Percentiles rank a stretch among this genome's conserved stretches.
These are phyloP conservation scores for Aspergillus tubingensis DNA, from an alignment of 2,329 filamentous ascomycete genomes.

Conservation along the genomic window DNA sequence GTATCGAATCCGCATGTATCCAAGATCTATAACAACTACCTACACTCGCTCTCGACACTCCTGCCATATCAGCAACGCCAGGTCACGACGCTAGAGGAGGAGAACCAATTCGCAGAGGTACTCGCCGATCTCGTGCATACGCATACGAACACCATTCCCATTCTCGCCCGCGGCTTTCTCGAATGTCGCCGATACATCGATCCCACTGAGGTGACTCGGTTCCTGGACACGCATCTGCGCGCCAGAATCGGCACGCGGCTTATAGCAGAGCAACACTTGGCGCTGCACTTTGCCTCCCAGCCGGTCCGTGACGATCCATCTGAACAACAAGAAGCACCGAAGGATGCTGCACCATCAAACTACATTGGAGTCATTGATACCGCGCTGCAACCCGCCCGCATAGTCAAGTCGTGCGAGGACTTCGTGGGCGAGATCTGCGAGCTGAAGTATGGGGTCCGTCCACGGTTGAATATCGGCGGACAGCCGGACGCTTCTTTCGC, in stretches of 20 bases:
- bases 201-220: conserved; percentile 78
- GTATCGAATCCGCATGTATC: conserved; percentile 96
- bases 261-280: conserved; percentile 95
- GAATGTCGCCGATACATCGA: conserved; percentile 91
- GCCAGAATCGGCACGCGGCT: conserved; percentile 91
- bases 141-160: conserved; percentile 90
- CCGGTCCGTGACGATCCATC: conserved; percentile 63
- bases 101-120: conserved; percentile 86
- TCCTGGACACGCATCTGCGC: conserved; percentile 90
- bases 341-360: conserved; percentile 46
- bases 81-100: conserved; percentile 79
- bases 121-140: conserved; percentile 95
- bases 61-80: conserved; percentile 76
- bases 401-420: conserved; percentile 80
- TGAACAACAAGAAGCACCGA: not conserved
- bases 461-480: conserved; percentile 77
- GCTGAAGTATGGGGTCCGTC: conserved; percentile 88
- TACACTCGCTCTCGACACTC: conserved; percentile 87
- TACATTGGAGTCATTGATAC: conserved; percentile 98
- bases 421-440: conserved; percentile 97
- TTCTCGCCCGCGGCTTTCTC: conserved; percentile 86
- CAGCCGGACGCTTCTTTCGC: conserved; percentile 86
- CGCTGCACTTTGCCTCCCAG: conserved; percentile 74
- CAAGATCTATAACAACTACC: conserved; percentile 93
- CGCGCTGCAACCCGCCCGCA: conserved; percentile 74